Conservation (phyloP, 2,329 filamentous ascomycete genomes). For the Leptographium radiaticola region DNA sequence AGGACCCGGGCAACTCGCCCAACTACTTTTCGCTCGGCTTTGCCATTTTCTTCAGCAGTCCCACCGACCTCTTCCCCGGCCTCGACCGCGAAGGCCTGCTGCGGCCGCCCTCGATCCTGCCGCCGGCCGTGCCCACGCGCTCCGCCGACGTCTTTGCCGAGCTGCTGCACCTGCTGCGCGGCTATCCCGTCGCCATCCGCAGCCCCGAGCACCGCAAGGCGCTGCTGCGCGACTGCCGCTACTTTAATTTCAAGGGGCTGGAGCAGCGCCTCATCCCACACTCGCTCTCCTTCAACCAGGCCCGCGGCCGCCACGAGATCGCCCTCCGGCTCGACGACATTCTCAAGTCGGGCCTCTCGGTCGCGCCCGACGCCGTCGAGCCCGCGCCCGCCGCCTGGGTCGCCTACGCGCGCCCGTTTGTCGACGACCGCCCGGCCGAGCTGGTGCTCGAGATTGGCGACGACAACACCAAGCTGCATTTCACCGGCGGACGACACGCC, state of each 20-base stretch:
- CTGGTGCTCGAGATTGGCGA: slow-evolving; percentile 69
- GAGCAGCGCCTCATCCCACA: slow-evolving; percentile 80
- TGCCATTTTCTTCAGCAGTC: slow-evolving; percentile 71
- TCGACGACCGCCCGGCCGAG: slow-evolving; percentile 62
- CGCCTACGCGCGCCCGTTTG: slow-evolving; percentile 71
- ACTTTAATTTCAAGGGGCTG: slow-evolving; percentile 83
- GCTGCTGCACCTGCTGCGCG: slow-evolving; percentile 66
- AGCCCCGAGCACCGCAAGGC: slow-evolving; percentile 64
- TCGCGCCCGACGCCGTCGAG: slow-evolving; percentile 33
- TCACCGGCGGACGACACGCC: slow-evolving; percentile 21
- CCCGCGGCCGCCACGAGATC: slow-evolving; percentile 59
- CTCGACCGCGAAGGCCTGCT: slow-evolving; percentile 66
- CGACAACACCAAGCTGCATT: slow-evolving; percentile 48
- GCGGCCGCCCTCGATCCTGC: slow-evolving; percentile 73
- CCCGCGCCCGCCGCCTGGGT: slow-evolving; percentile 39
- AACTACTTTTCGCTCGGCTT: slow-evolving; percentile 95
- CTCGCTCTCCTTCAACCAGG: slow-evolving; percentile 60
- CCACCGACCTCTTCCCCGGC: slow-evolving; percentile 72
- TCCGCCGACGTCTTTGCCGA: slow-evolving; percentile 78
- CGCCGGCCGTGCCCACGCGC: slow-evolving; percentile 67
- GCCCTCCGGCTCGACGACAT: slow-evolving; percentile 70
- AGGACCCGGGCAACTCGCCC: slow-evolving; percentile 73
- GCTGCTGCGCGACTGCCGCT: slow-evolving; percentile 74
- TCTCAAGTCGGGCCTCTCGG: slow-evolving; percentile 70
- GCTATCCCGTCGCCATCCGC: slow-evolving; percentile 68